Base-by-base conservation (phyloP, 176 grass and related monocot species). In the Musa beccarii region DNA sequence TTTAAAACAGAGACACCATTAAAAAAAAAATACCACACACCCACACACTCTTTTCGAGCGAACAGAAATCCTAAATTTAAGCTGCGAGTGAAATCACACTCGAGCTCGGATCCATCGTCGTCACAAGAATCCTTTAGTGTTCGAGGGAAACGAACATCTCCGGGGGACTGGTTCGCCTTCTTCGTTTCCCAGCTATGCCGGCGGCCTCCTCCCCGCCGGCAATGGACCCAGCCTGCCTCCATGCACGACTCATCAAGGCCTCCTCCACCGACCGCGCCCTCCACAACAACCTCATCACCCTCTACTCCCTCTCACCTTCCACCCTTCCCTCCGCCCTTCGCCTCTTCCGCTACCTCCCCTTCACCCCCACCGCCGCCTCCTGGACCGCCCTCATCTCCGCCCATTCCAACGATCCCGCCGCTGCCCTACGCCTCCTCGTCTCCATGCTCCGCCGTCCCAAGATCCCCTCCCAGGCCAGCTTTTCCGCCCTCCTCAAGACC, bases 401-500 rank as follows among this genome's bases (percentile, higher is more conserved):
- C 8, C 16, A 24, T 78, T 13, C 76, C 56, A 55, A 65, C 71
- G 63, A 65, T 21, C 72, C 82, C 23, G 23, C 80, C 53, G 53
- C 80, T 72, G 8, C 79, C 66, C 52, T 72, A 21, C 22, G 63
- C 74, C 22, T 72, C 52, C 63, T 62, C 73, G 15, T 82, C 10
- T 78, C 59, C 81, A 24, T 54, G 73, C 69, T 86, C 51, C 80
- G 79, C 64, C 16, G 15, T 70, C 12, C 54, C 63, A 65, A 74
- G 3, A 57, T 80, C 16, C 78, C 83, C 66, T 63, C 66, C 59
- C 84, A 89, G 14, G 88, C 81, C 24, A 54, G 69, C 16, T 57
- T 90, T 52, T 90, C 81, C 52, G 68, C 81, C 23, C 75, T 81
- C 43, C 62, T 86, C 56, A 82, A 77, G 26, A 76, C 70, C 70